Percentiles rank a stretch among this genome's conserved stretches.
Conservation (phyloP, 164 flowering plant species). For the Euptelea pleiosperma region DNA sequence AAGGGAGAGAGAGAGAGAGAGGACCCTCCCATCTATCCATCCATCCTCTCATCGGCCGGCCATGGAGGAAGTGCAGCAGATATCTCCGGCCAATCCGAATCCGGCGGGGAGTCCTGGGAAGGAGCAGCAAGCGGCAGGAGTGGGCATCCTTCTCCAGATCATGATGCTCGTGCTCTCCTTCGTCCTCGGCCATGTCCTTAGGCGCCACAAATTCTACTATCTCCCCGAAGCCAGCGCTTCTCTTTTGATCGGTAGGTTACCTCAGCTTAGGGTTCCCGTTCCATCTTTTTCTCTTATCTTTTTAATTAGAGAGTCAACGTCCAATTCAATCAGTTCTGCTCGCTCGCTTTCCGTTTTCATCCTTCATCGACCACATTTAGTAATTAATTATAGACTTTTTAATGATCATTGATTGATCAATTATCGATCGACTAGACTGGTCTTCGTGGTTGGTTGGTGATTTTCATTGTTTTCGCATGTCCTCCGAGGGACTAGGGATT, state of each 20-base stretch:
- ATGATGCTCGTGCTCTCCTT: slow-evolving; percentile 98
- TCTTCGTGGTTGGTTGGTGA: no score
- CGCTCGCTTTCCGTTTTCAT: no score
- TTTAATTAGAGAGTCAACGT: no score
- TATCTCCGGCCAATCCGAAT: slow-evolving; percentile 46
- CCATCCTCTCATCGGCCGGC: background rate
- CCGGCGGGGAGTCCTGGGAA: slow-evolving; percentile 52
- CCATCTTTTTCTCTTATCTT: background rate
- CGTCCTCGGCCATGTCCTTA: slow-evolving; percentile 90
- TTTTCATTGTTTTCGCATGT: no score
- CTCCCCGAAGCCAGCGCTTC: slow-evolving; percentile 99
- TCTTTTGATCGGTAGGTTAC: slow-evolving; percentile 70
- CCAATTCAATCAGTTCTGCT: no score
- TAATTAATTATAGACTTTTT: no score
- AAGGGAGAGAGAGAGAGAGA: no score
- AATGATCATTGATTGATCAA: no score
- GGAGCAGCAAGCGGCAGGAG: slow-evolving; percentile 97
- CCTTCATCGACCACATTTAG: no score
- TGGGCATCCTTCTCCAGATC: slow-evolving; percentile 95
- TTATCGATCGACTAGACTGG: no score
- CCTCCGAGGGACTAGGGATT: no score
- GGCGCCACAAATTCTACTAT: slow-evolving; percentile 84
- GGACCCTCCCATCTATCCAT: background rate
- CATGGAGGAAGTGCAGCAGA: slow-evolving; percentile 11
- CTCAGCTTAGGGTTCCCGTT: slow-evolving; percentile 1